A percentile compares a stretch with the other conserved stretches of the same genome.
Conservation (phyloP, 2,329 filamentous ascomycete genomes). For the Colletotrichum tanaceti region DNA sequence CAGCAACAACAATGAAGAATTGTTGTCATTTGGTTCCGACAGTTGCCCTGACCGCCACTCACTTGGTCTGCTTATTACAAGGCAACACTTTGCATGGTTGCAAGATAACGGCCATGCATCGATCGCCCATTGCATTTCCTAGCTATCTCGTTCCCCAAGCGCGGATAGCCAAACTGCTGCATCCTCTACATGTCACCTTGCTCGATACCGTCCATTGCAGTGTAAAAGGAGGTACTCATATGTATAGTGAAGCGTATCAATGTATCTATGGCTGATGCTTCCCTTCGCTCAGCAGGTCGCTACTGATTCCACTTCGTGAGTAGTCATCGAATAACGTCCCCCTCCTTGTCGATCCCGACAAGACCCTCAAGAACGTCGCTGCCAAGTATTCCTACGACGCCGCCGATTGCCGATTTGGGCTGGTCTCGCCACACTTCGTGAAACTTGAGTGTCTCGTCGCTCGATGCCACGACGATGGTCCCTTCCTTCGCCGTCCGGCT, state of each 20-base stretch:
- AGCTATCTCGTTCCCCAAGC: too few species aligned
- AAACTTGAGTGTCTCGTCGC: slow-evolving; percentile 93
- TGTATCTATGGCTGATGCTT: slow-evolving; percentile 21
- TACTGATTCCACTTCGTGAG: slow-evolving; percentile 51
- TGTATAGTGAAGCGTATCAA: slow-evolving; percentile 1
- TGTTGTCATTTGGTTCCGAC: too few species aligned
- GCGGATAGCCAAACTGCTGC: too few species aligned
- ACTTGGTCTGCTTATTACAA: background rate
- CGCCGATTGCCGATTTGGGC: slow-evolving; percentile 63
- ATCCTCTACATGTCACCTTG: too few species aligned
- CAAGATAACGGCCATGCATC: too few species aligned
- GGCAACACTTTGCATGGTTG: background rate
- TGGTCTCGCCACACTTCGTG: slow-evolving; percentile 90
- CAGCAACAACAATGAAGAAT: background rate
- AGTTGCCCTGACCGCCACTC: too few species aligned
- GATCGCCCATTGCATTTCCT: background rate
- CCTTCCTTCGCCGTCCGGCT: slow-evolving; percentile 50
- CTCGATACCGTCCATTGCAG: too few species aligned
- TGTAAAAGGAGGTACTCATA: too few species aligned
- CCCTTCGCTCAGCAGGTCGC: background rate
- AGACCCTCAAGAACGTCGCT: slow-evolving; percentile 87
- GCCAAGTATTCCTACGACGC: slow-evolving; percentile 72
- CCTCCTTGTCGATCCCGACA: slow-evolving; percentile 82
- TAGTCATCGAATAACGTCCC: slow-evolving; percentile 74
- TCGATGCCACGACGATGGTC: slow-evolving; percentile 91